These are phyloP conservation scores for Trichoderma sp. DNA, from an alignment of 2,329 filamentous ascomycete genomes.

Conservation along the genomic window DNA sequence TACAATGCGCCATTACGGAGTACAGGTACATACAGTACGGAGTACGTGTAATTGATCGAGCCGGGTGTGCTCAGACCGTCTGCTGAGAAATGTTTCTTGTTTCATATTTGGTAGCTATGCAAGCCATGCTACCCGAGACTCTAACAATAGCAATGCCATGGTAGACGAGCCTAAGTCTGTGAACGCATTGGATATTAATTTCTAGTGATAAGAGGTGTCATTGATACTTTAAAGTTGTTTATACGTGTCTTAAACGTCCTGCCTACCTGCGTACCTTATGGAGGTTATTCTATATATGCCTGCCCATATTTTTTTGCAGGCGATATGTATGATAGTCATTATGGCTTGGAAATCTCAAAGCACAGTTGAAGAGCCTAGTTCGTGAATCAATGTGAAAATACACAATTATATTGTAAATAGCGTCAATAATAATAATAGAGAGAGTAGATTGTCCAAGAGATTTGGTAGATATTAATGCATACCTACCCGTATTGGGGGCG, in stretches of 20 bases:
- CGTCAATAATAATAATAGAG: not conserved
- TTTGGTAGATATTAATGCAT: not conserved
- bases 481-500: no score
- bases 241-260: not conserved
- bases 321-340: not conserved
- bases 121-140: conserved; percentile 1
- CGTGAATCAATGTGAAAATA: not conserved
- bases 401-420: not conserved
- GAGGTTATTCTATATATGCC: not conserved
- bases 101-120: not conserved
- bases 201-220: not conserved
- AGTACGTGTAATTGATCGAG: not conserved
- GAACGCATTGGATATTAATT: no score
- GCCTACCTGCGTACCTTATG: no score
- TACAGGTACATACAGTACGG: not conserved
- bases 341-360: not conserved
- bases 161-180: not conserved
- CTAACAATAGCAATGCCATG: not conserved
- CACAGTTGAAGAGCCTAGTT: not conserved
- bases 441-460: not conserved
- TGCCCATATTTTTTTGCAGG: not conserved
- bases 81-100: not conserved
- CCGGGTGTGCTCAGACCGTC: conserved; percentile 5
- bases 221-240: not conserved
- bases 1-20: conserved; percentile 2